phyloP scores from a whole-genome alignment of 257 asterid species.

The Coffea canephora region DNA sequence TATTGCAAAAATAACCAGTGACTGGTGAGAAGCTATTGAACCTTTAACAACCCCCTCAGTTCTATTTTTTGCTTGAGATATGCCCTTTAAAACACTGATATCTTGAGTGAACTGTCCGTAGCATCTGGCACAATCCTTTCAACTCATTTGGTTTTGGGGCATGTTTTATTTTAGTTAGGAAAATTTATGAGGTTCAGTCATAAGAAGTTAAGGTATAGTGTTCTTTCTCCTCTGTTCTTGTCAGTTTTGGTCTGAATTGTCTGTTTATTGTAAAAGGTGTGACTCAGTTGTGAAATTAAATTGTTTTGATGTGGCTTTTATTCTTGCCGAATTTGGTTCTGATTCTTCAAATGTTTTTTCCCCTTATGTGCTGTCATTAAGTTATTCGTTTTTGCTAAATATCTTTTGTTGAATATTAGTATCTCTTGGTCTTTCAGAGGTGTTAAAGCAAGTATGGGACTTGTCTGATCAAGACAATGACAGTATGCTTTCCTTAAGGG shows the following conservation, averaged over 20 bases:
- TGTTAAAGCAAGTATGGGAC: conserved; percentile 98
- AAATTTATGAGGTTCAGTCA: not conserved
- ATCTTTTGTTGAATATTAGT: not conserved
- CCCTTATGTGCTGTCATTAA: not conserved
- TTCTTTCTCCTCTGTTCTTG: not conserved
- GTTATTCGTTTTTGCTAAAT: not conserved
- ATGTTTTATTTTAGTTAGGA: not conserved
- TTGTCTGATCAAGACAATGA: conserved; percentile 97
- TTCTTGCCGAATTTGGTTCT: conserved; percentile 5
- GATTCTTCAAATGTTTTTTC: not conserved
- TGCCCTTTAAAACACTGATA: not conserved
- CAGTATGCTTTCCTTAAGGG: conserved; percentile 89
- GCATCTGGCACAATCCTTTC: not conserved
- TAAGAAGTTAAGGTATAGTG: not conserved
- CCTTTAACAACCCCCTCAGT: too few species aligned
- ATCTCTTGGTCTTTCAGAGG: conserved; percentile 55
- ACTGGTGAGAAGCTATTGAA: not conserved
- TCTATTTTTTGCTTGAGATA: not conserved
- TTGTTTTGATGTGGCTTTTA: not conserved
- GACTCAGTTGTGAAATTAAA: not conserved
- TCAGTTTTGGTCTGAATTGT: not conserved
- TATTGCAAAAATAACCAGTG: not conserved
- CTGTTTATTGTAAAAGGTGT: not conserved
- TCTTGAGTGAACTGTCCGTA: not conserved
- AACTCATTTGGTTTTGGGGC: not conserved